These are phyloP conservation scores for Russula foetens DNA, from an alignment of 768 basidiomycete species.

Conservation along the genomic window DNA sequence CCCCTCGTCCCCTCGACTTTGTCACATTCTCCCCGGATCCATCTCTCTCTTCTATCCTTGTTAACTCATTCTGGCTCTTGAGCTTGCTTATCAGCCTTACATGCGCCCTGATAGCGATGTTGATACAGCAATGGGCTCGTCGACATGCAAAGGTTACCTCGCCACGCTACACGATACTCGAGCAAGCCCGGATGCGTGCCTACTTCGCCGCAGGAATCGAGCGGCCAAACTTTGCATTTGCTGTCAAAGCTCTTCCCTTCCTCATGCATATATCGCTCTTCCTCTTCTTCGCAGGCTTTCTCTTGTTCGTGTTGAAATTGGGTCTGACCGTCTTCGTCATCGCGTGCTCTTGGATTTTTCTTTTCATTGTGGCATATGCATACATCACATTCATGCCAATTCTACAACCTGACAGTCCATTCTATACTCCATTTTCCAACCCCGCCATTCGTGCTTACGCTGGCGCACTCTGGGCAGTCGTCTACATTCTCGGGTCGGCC, in stretches of 20 bases:
- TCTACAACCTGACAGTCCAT: background rate
- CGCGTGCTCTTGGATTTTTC: background rate
- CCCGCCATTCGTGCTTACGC: too few species aligned
- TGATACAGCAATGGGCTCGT: background rate
- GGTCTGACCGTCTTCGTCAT: too few species aligned
- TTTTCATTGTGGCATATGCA: background rate
- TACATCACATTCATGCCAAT: background rate
- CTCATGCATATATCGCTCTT: background rate
- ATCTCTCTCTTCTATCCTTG: background rate
- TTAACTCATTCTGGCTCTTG: background rate
- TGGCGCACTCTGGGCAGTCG: background rate
- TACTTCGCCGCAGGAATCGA: background rate
- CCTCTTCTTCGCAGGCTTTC: background rate
- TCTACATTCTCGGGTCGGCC: background rate
- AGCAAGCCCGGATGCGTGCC: background rate
- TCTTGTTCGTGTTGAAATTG: background rate
- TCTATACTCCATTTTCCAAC: background rate
- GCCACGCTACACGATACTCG: background rate
- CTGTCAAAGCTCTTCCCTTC: background rate
- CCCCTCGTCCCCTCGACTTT: too few species aligned
- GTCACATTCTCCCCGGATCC: too few species aligned
- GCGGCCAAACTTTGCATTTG: background rate
- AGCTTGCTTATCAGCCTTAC: background rate
- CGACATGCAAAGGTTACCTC: background rate
- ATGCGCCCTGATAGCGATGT: background rate